These are phyloP conservation scores for Gossypium thurberi DNA, from an alignment of 345 rosid genomes.

Conservation along the genomic window DNA sequence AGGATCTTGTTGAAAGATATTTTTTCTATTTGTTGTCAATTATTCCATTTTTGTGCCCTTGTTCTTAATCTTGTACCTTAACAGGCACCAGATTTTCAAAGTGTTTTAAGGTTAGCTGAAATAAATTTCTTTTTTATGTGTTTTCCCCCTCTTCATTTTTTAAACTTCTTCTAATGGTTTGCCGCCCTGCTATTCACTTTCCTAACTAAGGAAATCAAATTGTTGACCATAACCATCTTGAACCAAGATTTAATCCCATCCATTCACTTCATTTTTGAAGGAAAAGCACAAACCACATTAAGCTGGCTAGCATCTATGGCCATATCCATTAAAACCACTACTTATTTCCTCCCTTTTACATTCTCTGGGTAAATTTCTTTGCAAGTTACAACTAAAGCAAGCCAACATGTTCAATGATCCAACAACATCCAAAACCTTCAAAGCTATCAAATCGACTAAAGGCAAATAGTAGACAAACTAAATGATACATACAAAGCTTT, in stretches of 20 bases:
- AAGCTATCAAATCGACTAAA: not conserved
- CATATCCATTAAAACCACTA: not conserved
- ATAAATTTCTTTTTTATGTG: not conserved
- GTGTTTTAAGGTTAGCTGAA: not conserved
- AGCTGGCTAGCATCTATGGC: not conserved
- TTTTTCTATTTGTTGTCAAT: constrained; percentile 1
- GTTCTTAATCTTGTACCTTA: not conserved
- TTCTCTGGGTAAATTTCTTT: not conserved
- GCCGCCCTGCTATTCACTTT: too few relatives aligned
- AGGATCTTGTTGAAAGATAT: constrained; percentile 10
- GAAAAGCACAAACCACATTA: not conserved
- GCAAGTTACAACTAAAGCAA: not conserved
- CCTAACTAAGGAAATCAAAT: not conserved
- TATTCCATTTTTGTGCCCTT: not conserved
- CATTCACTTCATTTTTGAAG: not conserved
- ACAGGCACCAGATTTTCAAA: not conserved
- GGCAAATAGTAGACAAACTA: not conserved
- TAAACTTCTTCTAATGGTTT: not conserved
- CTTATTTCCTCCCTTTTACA: not conserved
- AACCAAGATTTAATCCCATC: not conserved
- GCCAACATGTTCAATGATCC: not conserved
- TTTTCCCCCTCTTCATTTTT: not conserved
- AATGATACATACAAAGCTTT: not conserved
- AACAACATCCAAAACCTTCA: not conserved
- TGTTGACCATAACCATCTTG: not conserved